phyloP scores from a whole-genome alignment of 78 protist species.

The Neovahlkampfia damariscottae region DNA sequence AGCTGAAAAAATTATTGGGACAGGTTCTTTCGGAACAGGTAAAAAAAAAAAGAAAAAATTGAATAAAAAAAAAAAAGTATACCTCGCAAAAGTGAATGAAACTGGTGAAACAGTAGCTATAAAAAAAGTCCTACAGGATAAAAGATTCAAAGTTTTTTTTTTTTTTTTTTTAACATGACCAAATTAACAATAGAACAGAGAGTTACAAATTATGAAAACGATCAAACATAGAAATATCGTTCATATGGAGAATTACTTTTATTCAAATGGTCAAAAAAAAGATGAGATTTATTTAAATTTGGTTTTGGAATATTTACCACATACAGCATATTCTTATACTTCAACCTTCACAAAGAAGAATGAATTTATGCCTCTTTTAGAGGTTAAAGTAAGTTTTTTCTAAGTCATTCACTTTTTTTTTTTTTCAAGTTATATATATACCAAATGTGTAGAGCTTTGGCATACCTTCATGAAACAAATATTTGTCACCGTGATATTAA shows the following conservation, averaged over 20 bases:
- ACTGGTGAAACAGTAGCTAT: slow-evolving; percentile 89
- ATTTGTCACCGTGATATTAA: slow-evolving; percentile 92
- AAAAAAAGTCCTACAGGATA: slow-evolving; percentile 96
- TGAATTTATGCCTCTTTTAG: slow-evolving; percentile 67
- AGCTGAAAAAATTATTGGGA: slow-evolving; percentile 76
- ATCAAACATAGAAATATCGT: slow-evolving; percentile 86
- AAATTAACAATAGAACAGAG: slow-evolving; percentile 75
- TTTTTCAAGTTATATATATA: slow-evolving; percentile 4
- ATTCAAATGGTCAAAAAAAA: slow-evolving; percentile 59
- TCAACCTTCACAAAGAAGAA: slow-evolving; percentile 59
- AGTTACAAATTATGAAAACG: slow-evolving; percentile 91
- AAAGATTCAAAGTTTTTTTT: slow-evolving; percentile 84
- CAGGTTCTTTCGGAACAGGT: slow-evolving; percentile 98
- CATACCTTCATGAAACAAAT: slow-evolving; percentile 51
- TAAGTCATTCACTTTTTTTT: slow-evolving; percentile 10
- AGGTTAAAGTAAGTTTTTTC: too few relatives aligned
- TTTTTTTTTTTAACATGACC: neutral
- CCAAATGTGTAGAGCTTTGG: slow-evolving; percentile 57
- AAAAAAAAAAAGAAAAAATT: too few relatives aligned
- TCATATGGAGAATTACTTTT: slow-evolving; percentile 71
- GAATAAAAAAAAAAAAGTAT: too few relatives aligned
- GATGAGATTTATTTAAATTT: slow-evolving; percentile 93
- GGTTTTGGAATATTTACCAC: slow-evolving; percentile 96
- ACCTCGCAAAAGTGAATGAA: slow-evolving; percentile 54
- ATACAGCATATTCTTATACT: slow-evolving; percentile 75